A percentile compares a stretch with the other conserved stretches of the same genome.
Conservation (phyloP, 2,329 filamentous ascomycete genomes). For the Botryotinia convoluta region DNA sequence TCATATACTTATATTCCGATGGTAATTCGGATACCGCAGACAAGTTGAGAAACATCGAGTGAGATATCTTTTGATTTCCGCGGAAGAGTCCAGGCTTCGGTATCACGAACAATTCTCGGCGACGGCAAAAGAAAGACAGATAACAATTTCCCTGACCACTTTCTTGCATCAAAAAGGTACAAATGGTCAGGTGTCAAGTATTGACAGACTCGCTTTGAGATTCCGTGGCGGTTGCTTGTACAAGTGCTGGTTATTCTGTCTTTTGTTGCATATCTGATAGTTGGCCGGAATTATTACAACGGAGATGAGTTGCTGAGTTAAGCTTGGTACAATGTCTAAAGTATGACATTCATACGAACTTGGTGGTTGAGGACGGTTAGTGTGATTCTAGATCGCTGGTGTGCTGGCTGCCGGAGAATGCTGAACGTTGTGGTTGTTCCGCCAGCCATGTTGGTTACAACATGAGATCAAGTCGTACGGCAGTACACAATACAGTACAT, state of each 20-base stretch:
- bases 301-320: neutral
- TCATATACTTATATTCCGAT: slow-evolving; percentile 2
- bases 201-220: neutral
- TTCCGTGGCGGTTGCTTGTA: neutral
- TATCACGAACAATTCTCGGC: neutral
- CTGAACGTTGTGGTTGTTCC: slow-evolving; percentile 8
- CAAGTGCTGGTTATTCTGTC: neutral
- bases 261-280: slow-evolving; percentile 20
- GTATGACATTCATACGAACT: neutral
- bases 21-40: neutral
- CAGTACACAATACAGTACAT: neutral
- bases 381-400: slow-evolving; percentile 8
- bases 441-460: slow-evolving; percentile 3
- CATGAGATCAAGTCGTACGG: neutral
- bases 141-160: neutral
- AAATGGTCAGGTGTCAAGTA: neutral
- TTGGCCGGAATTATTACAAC: slow-evolving; percentile 15
- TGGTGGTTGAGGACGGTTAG: neutral
- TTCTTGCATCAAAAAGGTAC: neutral
- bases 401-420: slow-evolving; percentile 9
- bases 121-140: slow-evolving; percentile 2
- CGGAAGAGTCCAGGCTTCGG: neutral
- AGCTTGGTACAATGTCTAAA: slow-evolving; percentile 1
- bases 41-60: neutral
- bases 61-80: neutral